phyloP scores from a whole-genome alignment of 495 filamentous ascomycete species.

The Pyronema omphalodes region DNA sequence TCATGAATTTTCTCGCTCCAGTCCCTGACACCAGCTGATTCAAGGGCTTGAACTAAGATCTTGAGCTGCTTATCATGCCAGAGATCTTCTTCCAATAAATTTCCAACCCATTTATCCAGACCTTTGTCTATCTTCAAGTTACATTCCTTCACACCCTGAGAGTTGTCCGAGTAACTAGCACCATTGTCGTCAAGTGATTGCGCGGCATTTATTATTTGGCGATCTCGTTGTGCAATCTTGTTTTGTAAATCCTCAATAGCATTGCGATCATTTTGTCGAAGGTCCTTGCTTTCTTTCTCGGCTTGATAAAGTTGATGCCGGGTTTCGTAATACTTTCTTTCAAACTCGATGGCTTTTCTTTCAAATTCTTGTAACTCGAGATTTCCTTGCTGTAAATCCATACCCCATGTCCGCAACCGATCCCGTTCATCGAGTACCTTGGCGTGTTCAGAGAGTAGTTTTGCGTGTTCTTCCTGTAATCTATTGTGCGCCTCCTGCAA shows the following conservation, averaged over 20 bases:
- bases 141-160: background rate
- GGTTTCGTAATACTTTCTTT: conserved; percentile 8
- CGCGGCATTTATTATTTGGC: background rate
- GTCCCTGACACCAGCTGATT: conserved; percentile 12
- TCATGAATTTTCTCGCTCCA: conserved; percentile 11
- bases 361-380: conserved; percentile 18
- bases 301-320: conserved; percentile 2
- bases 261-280: background rate
- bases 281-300: background rate
- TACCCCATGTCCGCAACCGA: background rate
- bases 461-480: background rate
- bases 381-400: conserved; percentile 17
- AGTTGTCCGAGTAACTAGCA: background rate
- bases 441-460: background rate
- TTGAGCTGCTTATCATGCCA: conserved; percentile 18
- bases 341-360: background rate
- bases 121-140: conserved; percentile 6
- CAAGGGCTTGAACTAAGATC: conserved; percentile 11
- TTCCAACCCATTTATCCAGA: conserved; percentile 11
- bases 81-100: conserved; percentile 13
- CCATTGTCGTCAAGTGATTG: background rate
- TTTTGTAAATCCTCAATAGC: background rate
- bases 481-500: background rate
- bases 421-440: background rate
- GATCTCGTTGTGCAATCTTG: background rate